These are phyloP conservation scores for Physaria fendleri DNA, from an alignment of 345 rosid genomes.

Conservation along the genomic window DNA sequence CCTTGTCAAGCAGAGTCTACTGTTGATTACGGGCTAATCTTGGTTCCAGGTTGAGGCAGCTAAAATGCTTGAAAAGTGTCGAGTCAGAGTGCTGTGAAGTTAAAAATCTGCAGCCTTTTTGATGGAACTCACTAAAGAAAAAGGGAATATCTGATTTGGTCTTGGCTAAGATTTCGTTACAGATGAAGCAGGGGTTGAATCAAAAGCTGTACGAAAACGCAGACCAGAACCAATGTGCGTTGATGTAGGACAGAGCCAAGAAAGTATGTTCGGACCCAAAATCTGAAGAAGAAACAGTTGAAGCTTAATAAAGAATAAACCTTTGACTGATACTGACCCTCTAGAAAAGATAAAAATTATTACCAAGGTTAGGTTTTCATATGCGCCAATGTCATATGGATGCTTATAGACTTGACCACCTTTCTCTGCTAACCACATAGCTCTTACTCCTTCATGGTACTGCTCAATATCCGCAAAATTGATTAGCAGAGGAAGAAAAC, in stretches of 20 bases:
- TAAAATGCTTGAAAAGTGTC: neutral
- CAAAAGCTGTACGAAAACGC: conserved; percentile 60
- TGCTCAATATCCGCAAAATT: conserved; percentile 27
- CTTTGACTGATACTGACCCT: neutral
- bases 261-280: conserved; percentile 62
- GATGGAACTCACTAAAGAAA: neutral
- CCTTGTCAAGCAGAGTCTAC: conserved; percentile 22
- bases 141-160: neutral
- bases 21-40: neutral
- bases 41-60: conserved; percentile 11
- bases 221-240: conserved; percentile 70
- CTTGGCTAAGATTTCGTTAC: conserved; percentile 20
- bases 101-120: conserved; percentile 5
- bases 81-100: conserved; percentile 6
- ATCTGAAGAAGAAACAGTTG: conserved; percentile 41
- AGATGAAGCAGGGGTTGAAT: conserved; percentile 27
- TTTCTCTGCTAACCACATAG: conserved; percentile 92
- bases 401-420: conserved; percentile 75
- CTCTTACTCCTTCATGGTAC: conserved; percentile 95
- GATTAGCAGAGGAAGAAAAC: neutral
- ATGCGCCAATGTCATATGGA: conserved; percentile 76
- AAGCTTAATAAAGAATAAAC: neutral
- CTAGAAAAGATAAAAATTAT: conserved; percentile 4
- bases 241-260: conserved; percentile 74
- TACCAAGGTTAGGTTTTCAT: conserved; percentile 64